phyloP scores from a whole-genome alignment of 2,329 filamentous ascomycete genomes.

The Endoconidiophora polonica region DNA sequence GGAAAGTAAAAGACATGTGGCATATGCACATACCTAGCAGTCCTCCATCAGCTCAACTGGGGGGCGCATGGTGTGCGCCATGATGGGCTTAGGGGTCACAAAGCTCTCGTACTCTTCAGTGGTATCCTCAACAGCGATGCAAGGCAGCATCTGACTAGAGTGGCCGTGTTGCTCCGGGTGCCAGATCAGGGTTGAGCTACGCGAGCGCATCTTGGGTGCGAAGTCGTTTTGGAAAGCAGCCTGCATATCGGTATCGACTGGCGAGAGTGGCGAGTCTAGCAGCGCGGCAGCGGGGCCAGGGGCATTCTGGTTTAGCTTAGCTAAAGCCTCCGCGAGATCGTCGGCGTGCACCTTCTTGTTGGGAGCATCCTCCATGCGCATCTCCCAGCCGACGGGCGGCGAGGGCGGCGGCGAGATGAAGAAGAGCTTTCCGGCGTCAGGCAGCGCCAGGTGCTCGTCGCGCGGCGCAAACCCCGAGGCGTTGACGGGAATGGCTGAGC shows the following conservation, averaged over 20 bases:
- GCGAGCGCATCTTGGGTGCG: slow-evolving; percentile 28
- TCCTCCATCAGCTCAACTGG: slow-evolving; percentile 48
- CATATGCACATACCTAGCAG: slow-evolving; percentile 14
- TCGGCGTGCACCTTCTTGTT: slow-evolving; percentile 55
- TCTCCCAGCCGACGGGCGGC: slow-evolving; percentile 53
- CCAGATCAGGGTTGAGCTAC: slow-evolving; percentile 51
- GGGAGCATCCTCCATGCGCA: slow-evolving; percentile 49
- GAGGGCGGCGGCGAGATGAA: slow-evolving; percentile 55
- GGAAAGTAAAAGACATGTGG: not conserved
- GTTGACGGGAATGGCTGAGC: slow-evolving; percentile 41
- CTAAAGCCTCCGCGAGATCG: slow-evolving; percentile 49
- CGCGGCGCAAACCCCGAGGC: slow-evolving; percentile 17
- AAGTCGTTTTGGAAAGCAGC: slow-evolving; percentile 14
- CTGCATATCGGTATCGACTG: slow-evolving; percentile 21
- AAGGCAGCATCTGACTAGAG: slow-evolving; percentile 34
- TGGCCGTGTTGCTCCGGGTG: slow-evolving; percentile 38
- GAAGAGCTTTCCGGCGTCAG: slow-evolving; percentile 54
- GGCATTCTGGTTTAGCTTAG: slow-evolving; percentile 38
- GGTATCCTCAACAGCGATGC: slow-evolving; percentile 51
- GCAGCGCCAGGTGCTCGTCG: slow-evolving; percentile 45
- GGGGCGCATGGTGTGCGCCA: slow-evolving; percentile 42
- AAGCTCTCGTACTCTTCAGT: slow-evolving; percentile 32
- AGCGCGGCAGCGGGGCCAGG: slow-evolving; percentile 13
- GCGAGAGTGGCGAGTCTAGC: slow-evolving; percentile 23
- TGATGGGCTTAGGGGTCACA: slow-evolving; percentile 20